Conservation (phyloP, 768 basidiomycete species). For the Xanthoconium purpureum region DNA sequence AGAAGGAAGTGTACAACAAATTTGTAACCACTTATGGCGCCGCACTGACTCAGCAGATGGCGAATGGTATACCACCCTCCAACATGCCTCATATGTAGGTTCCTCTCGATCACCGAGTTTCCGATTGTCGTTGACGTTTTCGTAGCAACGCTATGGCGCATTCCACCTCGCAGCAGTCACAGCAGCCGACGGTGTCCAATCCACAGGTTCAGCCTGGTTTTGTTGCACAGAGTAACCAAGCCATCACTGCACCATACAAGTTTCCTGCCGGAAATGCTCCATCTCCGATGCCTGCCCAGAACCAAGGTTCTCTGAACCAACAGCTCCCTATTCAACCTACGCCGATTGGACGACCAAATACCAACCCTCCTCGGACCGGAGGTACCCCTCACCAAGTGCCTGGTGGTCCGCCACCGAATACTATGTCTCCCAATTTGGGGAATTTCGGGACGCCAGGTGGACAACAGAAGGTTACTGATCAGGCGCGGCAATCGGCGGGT, state of each 20-base stretch:
- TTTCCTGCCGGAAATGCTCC: slow-evolving; percentile 15
- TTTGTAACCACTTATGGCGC: slow-evolving; percentile 32
- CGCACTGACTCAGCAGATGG: slow-evolving; percentile 24
- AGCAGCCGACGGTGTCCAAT: slow-evolving; percentile 9
- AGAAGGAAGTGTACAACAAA: slow-evolving; percentile 41
- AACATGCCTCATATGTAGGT: slow-evolving; percentile 37
- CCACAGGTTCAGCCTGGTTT: slow-evolving; percentile 23
- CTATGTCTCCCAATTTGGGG: slow-evolving; percentile 35
- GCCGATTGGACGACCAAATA: slow-evolving; percentile 28
- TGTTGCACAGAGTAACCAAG: slow-evolving; percentile 14
- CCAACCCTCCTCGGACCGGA: slow-evolving; percentile 38
- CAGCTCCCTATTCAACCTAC: slow-evolving; percentile 34
- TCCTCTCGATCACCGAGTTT: background rate
- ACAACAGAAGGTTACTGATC: slow-evolving; percentile 27
- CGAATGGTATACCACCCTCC: slow-evolving; percentile 19
- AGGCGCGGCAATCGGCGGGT: slow-evolving; percentile 7
- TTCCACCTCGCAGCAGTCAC: slow-evolving; percentile 20
- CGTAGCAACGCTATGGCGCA: slow-evolving; percentile 19
- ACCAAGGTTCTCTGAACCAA: slow-evolving; percentile 17
- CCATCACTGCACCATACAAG: slow-evolving; percentile 16
- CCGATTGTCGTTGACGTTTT: slow-evolving; percentile 6
- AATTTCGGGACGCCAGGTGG: slow-evolving; percentile 21
- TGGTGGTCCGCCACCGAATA: slow-evolving; percentile 28
- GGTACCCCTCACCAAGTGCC: slow-evolving; percentile 38
- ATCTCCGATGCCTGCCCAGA: slow-evolving; percentile 23